Evolutionary conservation across 164 flowering plant genomes (phyloP).

Genomic region (Chloranthus sessilifolius): DNA sequence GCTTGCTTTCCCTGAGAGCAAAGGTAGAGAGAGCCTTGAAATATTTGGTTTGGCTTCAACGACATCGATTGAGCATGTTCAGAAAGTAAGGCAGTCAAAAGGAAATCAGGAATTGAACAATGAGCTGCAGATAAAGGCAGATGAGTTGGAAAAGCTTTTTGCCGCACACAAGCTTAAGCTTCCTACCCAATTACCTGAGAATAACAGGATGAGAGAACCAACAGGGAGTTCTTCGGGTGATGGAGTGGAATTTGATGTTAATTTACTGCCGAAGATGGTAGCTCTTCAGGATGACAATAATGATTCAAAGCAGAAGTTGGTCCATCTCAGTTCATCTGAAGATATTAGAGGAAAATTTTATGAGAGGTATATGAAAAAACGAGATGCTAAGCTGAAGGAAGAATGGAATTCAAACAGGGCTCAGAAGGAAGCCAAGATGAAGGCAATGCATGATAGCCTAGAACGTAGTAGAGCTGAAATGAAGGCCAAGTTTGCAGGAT

Average conservation of each 20-base stretch:
- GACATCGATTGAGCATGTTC: conserved; percentile 39
- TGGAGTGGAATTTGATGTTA: conserved; percentile 25
- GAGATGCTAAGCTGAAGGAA: conserved; percentile 73
- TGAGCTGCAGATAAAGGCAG: conserved; percentile 79
- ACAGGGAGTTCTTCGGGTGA: too few relatives aligned
- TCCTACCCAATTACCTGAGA: conserved; percentile 62
- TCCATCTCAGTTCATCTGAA: conserved; percentile 43
- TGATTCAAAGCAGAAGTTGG: conserved; percentile 28
- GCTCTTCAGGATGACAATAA: conserved; percentile 29
- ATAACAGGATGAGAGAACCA: conserved; percentile 45
- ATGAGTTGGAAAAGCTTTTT: conserved; percentile 90
- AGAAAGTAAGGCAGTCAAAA: conserved; percentile 59
- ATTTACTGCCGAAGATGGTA: conserved; percentile 22
- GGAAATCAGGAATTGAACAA: conserved; percentile 80
- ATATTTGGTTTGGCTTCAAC: conserved; percentile 18
- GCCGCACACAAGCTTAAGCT: conserved; percentile 83
- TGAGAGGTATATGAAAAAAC: conserved; percentile 68
- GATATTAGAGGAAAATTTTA: conserved; percentile 69
- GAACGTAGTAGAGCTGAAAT: conserved; percentile 67
- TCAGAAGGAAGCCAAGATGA: conserved; percentile 82
- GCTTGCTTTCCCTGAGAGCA: conserved; percentile 18
- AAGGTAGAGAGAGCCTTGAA: conserved; percentile 25
- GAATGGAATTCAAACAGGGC: conserved; percentile 64
- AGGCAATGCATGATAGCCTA: conserved; percentile 76
- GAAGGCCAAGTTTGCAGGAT: conserved; percentile 55